Percentiles rank a stretch among this genome's conserved stretches.
phyloP scores from a whole-genome alignment of 306 rosid genomes.

The Mucuna pruriens region DNA sequence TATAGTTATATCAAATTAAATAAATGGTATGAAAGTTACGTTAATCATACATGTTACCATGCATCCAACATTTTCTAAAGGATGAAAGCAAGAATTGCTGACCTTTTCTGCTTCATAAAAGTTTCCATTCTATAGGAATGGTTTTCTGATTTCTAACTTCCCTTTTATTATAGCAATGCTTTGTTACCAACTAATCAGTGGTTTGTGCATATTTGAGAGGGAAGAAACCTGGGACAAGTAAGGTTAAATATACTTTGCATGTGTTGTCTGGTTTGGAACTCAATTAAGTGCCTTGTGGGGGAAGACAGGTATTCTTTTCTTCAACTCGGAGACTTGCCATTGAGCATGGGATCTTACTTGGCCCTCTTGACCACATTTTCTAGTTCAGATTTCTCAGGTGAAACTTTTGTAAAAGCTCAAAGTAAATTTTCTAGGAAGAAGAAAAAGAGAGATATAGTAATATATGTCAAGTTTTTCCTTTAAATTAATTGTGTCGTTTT shows the following conservation, averaged over 20 bases:
- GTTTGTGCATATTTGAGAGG: conserved; percentile 58
- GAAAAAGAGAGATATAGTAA: not conserved
- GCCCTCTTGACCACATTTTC: not conserved
- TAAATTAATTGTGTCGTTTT: conserved; percentile 8
- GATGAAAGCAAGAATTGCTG: conserved; percentile 25
- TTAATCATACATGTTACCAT: conserved; percentile 15
- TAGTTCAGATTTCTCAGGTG: not conserved
- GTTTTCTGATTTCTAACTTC: not conserved
- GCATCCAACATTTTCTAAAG: not conserved
- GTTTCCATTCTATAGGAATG: conserved; percentile 51
- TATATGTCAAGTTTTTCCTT: conserved; percentile 27
- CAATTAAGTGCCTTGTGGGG: conserved; percentile 40
- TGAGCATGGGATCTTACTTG: conserved; percentile 35
- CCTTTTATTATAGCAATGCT: conserved; percentile 37
- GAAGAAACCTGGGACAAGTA: conserved; percentile 49
- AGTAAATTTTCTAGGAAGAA: conserved; percentile 1
- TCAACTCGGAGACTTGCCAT: conserved; percentile 41
- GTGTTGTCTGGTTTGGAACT: conserved; percentile 58
- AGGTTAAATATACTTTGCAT: conserved; percentile 71
- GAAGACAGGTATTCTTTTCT: conserved; percentile 72
- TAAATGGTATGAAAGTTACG: not conserved
- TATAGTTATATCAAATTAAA: too few relatives aligned
- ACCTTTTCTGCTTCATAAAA: conserved; percentile 63
- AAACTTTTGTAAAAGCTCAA: not conserved
- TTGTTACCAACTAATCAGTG: not conserved